These are phyloP conservation scores for Tetrahymena borealis DNA, from an alignment of 73 alveolate genomes.

Conservation along the genomic window DNA sequence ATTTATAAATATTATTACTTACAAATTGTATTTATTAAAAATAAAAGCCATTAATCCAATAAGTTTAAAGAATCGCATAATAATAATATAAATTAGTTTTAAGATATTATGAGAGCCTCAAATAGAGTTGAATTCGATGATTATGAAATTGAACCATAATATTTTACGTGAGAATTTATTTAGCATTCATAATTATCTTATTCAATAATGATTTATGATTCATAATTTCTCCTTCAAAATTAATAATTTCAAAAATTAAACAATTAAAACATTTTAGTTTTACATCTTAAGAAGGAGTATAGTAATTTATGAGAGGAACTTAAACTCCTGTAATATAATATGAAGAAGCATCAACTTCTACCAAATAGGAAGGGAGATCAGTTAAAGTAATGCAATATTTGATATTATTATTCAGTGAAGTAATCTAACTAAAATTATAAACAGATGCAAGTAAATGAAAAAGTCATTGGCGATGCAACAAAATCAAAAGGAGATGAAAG, in stretches of 20 bases:
- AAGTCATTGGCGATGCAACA: background rate
- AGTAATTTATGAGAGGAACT: background rate
- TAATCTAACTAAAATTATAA: background rate
- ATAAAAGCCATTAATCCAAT: too few species aligned
- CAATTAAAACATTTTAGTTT: background rate
- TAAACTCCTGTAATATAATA: background rate
- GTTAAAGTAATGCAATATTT: background rate
- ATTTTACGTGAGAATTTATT: background rate
- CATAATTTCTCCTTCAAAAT: background rate
- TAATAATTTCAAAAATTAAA: background rate
- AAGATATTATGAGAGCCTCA: background rate
- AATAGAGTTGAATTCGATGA: background rate
- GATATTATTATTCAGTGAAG: background rate
- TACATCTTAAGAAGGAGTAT: background rate
- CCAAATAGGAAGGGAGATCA: background rate
- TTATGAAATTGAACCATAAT: background rate
- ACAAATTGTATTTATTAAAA: too few species aligned
- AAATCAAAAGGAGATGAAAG: background rate
- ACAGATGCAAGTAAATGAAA: background rate
- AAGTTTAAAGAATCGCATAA: background rate
- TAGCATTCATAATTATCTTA: too few species aligned
- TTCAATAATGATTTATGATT: too few species aligned
- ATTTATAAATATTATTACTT: too few species aligned
- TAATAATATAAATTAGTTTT: background rate
- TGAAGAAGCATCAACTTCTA: background rate